Evolutionary conservation across 805 yeast species (phyloP).

Genomic region (Saccharomycopsis sp.): DNA sequence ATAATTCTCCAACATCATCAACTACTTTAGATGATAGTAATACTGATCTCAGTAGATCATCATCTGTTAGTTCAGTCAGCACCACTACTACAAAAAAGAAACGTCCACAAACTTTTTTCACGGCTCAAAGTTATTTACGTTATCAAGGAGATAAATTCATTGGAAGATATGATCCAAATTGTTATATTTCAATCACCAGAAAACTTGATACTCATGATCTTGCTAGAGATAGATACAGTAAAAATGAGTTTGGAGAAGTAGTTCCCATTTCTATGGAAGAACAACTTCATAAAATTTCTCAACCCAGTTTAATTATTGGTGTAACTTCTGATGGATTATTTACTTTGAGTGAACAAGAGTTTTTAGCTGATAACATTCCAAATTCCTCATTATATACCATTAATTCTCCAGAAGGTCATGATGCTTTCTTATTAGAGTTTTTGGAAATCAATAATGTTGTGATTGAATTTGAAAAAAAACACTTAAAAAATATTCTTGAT

Average conservation of each 20-base stretch:
- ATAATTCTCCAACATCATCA: constrained; percentile 16
- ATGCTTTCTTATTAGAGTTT: constrained; percentile 89
- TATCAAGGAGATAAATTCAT: constrained; percentile 92
- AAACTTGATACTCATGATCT: constrained; percentile 94
- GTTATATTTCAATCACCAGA: constrained; percentile 88
- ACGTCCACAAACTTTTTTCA: constrained; percentile 52
- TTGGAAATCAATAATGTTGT: constrained; percentile 67
- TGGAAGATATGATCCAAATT: constrained; percentile 87
- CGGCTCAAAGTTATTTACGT: constrained; percentile 90
- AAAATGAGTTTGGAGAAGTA: not conserved
- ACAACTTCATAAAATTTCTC: constrained; percentile 49
- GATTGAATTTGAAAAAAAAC: constrained; percentile 47
- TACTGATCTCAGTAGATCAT: constrained; percentile 5
- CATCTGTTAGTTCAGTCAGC: constrained; percentile 22
- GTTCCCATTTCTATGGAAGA: constrained; percentile 27
- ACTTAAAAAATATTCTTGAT: constrained; percentile 49
- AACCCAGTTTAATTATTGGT: constrained; percentile 81
- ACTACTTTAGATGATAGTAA: constrained; percentile 20
- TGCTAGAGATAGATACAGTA: constrained; percentile 52
- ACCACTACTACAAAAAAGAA: constrained; percentile 22
- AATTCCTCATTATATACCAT: constrained; percentile 59
- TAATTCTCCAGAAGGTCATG: constrained; percentile 94
- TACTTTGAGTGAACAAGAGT: constrained; percentile 84
- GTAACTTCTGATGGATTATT: constrained; percentile 87
- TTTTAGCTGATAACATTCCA: constrained; percentile 66